A percentile compares a stretch with the other conserved stretches of the same genome.
Evolutionary conservation across 768 basidiomycete species (phyloP).

Genomic region (Russula foetens): DNA sequence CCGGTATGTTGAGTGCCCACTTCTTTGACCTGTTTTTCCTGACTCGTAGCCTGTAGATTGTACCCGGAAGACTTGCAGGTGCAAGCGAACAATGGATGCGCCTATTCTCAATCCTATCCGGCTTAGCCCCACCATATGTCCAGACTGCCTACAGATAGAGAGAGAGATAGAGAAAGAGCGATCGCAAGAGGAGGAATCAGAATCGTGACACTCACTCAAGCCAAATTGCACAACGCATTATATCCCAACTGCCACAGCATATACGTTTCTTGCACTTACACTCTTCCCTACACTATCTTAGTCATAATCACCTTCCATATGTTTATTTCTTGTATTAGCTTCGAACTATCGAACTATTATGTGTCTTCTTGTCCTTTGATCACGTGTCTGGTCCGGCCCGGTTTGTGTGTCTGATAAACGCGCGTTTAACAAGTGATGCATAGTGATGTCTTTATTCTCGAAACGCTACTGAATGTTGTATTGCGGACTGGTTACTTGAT

Average conservation of each 20-base stretch:
- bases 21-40: background rate
- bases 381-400: background rate
- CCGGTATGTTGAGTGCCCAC: slow-evolving; percentile 10
- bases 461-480: background rate
- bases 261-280: background rate
- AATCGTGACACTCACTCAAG: background rate
- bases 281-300: background rate
- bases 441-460: slow-evolving; percentile 2
- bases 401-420: background rate
- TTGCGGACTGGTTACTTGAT: background rate
- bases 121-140: slow-evolving; percentile 22
- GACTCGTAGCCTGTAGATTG: slow-evolving; percentile 7
- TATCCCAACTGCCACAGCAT: background rate
- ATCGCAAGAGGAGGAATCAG: background rate
- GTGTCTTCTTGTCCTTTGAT: background rate
- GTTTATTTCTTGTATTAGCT: slow-evolving; percentile 14
- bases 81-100: slow-evolving; percentile 20
- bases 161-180: slow-evolving; percentile 1
- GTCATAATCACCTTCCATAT: slow-evolving; percentile 2
- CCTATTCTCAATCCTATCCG: slow-evolving; percentile 24
- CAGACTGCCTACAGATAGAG: slow-evolving; percentile 11
- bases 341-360: background rate
- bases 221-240: background rate
- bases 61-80: slow-evolving; percentile 10
- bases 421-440: background rate